phyloP scores from a whole-genome alignment of 106 monocot genomes.

The Iris macrosiphon region DNA sequence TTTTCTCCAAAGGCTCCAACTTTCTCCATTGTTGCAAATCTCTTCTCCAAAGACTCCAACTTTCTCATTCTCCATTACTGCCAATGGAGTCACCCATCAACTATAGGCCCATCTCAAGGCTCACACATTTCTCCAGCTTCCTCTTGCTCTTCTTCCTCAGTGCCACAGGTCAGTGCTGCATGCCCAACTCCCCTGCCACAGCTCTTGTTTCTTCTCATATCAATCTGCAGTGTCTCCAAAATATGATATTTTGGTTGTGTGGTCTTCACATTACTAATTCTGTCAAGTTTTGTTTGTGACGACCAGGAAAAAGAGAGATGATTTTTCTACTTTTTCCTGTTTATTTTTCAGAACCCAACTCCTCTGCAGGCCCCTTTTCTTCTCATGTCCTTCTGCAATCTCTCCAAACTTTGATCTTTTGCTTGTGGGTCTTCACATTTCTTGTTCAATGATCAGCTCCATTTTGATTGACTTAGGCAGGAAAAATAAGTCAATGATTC shows the following conservation, averaged over 20 bases:
- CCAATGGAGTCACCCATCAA: constrained; percentile 9
- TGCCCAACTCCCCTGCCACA: not conserved
- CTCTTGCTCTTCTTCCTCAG: constrained; percentile 9
- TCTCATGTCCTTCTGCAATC: not conserved
- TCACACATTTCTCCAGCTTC: constrained; percentile 6
- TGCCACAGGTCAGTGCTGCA: constrained; percentile 22
- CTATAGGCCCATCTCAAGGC: constrained; percentile 6
- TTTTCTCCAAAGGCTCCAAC: no score
- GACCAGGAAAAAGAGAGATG: no score
- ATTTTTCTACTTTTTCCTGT: no score
- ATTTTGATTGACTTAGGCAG: not conserved
- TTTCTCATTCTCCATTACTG: no score
- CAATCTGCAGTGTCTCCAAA: no score
- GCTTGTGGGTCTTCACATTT: no score
- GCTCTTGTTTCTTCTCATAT: not conserved
- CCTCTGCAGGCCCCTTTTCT: not conserved
- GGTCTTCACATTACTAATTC: no score
- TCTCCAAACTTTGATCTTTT: constrained; percentile 10
- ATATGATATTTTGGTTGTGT: no score
- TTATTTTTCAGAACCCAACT: not conserved
- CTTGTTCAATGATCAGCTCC: not conserved
- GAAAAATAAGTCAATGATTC: no score
- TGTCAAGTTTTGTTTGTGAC: no score
- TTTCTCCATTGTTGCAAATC: no score
- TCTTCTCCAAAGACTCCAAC: no score